These are phyloP conservation scores for Cyclotella baltica DNA, from an alignment of 108 stramenopile species.

Conservation along the genomic window DNA sequence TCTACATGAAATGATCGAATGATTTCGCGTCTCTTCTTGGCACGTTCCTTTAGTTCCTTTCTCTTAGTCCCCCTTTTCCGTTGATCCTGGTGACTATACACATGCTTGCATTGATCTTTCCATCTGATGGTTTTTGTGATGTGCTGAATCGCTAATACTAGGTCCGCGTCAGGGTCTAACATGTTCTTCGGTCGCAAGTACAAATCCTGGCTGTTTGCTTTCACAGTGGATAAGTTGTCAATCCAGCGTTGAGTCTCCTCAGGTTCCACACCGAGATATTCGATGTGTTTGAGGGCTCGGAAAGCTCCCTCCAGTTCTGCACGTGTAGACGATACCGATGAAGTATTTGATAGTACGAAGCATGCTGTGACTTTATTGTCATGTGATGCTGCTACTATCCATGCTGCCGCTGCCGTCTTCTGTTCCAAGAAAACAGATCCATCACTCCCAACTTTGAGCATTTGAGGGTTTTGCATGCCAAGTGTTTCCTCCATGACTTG, in stretches of 20 bases:
- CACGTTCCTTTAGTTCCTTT: neutral
- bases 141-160: constrained; percentile 11
- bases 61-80: neutral
- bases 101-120: neutral
- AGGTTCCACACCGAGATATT: constrained; percentile 7
- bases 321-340: neutral
- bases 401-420: constrained; percentile 12
- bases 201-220: neutral
- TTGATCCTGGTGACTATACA: constrained; percentile 17
- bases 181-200: neutral
- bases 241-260: neutral
- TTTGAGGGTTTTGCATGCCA: neutral
- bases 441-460: constrained; percentile 6
- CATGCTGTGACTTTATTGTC: neutral
- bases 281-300: constrained; percentile 7
- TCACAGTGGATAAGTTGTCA: constrained; percentile 7
- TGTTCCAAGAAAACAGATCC: neutral
- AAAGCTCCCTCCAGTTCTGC: constrained; percentile 8
- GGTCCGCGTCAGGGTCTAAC: neutral
- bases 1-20: neutral
- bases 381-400: constrained; percentile 1
- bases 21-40: neutral
- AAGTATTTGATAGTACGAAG: constrained; percentile 1
- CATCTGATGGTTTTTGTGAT: neutral
- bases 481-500: neutral